phyloP scores from a whole-genome alignment of 1,284 basidiomycete genomes.

The Exobasidium rhododendri region DNA sequence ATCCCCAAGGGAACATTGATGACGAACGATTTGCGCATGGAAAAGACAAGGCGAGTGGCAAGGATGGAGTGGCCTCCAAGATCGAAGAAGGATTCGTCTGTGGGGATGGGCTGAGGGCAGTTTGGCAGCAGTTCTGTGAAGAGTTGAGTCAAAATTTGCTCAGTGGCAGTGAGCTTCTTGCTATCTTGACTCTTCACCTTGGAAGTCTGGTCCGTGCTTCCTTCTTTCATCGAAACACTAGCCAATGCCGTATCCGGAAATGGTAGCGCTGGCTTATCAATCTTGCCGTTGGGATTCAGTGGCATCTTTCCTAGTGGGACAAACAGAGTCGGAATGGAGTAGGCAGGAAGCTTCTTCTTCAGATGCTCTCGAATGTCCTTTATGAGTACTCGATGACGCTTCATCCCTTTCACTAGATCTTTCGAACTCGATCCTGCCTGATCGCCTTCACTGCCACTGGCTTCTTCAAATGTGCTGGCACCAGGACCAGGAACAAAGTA shows the following conservation, averaged over 20 bases:
- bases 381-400: constrained; percentile 68
- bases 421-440: constrained; percentile 26
- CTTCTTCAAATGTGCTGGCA: constrained; percentile 65
- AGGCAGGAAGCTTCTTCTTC: constrained; percentile 89
- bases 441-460: constrained; percentile 54
- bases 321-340: constrained; percentile 58
- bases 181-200: constrained; percentile 20
- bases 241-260: constrained; percentile 92
- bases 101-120: constrained; percentile 71
- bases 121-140: constrained; percentile 83
- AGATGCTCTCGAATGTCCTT: constrained; percentile 85
- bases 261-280: constrained; percentile 96
- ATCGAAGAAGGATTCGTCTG: constrained; percentile 97
- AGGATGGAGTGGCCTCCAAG: constrained; percentile 97
- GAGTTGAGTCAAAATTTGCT: constrained; percentile 70
- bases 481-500: constrained; percentile 93
- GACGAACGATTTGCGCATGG: constrained; percentile 88
- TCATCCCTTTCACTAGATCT: constrained; percentile 44
- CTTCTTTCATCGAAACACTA: constrained; percentile 41
- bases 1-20: constrained; percentile 87
- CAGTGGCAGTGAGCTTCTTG: constrained; percentile 63
- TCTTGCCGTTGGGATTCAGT: constrained; percentile 97
- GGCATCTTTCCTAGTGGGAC: constrained; percentile 94
- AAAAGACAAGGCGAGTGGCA: constrained; percentile 93
- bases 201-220: constrained; percentile 29